Percentiles rank a stretch among this genome's conserved stretches.
phyloP scores from a whole-genome alignment of 2,329 filamentous ascomycete genomes.

The Aureobasidium leucospermi region DNA sequence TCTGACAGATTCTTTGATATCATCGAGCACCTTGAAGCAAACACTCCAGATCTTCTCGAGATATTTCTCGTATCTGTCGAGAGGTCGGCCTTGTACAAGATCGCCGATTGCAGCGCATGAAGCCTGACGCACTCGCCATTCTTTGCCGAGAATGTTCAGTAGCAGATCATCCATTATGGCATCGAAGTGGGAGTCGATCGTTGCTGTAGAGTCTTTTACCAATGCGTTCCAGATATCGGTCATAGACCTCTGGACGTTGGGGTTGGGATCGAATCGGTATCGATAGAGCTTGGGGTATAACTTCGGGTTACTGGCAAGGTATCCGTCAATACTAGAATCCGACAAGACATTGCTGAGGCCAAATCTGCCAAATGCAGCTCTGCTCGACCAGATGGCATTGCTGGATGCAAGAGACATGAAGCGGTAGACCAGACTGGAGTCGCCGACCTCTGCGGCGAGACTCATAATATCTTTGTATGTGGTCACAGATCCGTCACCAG shows the following conservation, averaged over 20 bases:
- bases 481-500: constrained; percentile 82
- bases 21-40: constrained; percentile 86
- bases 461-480: constrained; percentile 98
- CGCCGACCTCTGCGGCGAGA: constrained; percentile 90
- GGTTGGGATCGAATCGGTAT: constrained; percentile 91
- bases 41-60: constrained; percentile 78
- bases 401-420: constrained; percentile 98
- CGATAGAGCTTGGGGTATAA: constrained; percentile 91
- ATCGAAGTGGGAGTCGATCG: constrained; percentile 76
- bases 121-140: constrained; percentile 90
- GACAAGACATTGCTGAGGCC: constrained; percentile 88
- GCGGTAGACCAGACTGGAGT: constrained; percentile 92
- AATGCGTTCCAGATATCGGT: constrained; percentile 94
- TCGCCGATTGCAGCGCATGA: constrained; percentile 87
- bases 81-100: constrained; percentile 69
- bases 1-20: constrained; percentile 88
- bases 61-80: constrained; percentile 67
- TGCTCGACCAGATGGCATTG: constrained; percentile 94
- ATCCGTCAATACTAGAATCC: constrained; percentile 63
- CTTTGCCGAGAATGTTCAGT: constrained; percentile 75
- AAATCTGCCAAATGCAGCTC: constrained; percentile 90
- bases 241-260: constrained; percentile 90
- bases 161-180: constrained; percentile 83
- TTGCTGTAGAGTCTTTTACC: constrained; percentile 76
- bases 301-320: constrained; percentile 75